Base-by-base conservation (phyloP, 495 filamentous ascomycete species). In the Parmelia sp. region DNA sequence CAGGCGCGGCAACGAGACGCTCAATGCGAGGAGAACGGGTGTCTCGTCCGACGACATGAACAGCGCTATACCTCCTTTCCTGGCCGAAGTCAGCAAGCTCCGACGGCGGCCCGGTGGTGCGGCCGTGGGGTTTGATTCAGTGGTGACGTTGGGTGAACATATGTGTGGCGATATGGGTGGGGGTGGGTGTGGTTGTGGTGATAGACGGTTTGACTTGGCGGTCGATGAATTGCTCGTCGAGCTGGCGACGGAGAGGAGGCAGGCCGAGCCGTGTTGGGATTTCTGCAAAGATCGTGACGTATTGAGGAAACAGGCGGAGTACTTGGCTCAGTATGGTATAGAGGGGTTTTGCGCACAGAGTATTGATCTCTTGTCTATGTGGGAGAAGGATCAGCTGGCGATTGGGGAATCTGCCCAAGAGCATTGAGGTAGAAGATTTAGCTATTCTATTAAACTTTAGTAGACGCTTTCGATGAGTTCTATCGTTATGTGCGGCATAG, bases 31-130 rank as follows among this genome's bases (percentile, higher is more conserved):
- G 37, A 61, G 29, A 29, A 62, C 60, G 5, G 44, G 44, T 25
- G 29, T 62, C 31, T 35, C 23, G 19, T 62, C 42, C 8, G 60
- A 62, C 35, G 60, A 62, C 47, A 12, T 62, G 44, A 62, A 44
- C 33, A 8, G 33, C 36, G 60, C 60, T 3, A 62, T 62, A 29
- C 51, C 36, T 27, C 47, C 44, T 15, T 62, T 49, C 12, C 47
- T 62, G 15, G 25, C 51, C 15, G 35, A 62, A 23, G 23, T 62
- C 14, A 29, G n/a, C 29, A 11, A 29, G 27, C 15, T 62, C n/a
- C 19, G n/a, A 11, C 19, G 23, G 35, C 47, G 51, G 3, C 60
- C 60, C 3, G 40, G 29, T 10, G 40, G 60, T 15, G 23, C 35
- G 8, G 35, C 25, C 21, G 10, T 49, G 8, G 60, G 42, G 23